phyloP scores from a whole-genome alignment of 2,329 filamentous ascomycete genomes.

The Periconia sp. region DNA sequence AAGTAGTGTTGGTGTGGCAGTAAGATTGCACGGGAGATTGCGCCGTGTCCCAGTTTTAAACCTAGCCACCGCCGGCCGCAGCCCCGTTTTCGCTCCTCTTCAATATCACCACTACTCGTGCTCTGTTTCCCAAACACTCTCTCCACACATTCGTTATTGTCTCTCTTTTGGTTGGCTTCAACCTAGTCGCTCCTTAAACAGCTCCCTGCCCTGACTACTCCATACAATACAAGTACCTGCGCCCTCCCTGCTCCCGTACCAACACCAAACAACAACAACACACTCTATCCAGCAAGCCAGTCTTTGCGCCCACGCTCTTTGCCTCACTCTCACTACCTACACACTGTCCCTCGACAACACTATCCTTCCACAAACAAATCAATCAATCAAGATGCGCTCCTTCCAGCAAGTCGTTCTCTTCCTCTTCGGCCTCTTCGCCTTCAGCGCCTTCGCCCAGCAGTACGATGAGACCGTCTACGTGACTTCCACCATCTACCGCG shows the following conservation, averaged over 20 bases:
- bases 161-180: conserved; percentile 7
- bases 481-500: conserved; percentile 41
- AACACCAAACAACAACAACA: not conserved
- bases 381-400: conserved; percentile 35
- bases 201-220: not conserved
- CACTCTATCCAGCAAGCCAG: conserved; percentile 1
- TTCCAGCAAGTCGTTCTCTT: conserved; percentile 37
- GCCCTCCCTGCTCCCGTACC: not conserved
- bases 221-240: not conserved
- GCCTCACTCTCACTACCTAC: not conserved
- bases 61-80: conserved; percentile 11
- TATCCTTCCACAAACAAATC: conserved; percentile 1
- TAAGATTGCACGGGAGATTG: conserved; percentile 23
- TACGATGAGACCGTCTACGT: conserved; percentile 40
- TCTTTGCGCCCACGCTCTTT: conserved; percentile 5
- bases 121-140: conserved; percentile 21
- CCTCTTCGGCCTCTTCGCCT: conserved; percentile 37
- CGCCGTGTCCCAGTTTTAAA: conserved; percentile 19
- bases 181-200: conserved; percentile 10
- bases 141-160: conserved; percentile 1
- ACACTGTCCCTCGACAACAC: not conserved
- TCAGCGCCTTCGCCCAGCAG: conserved; percentile 28
- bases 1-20: conserved; percentile 17
- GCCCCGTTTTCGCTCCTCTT: conserved; percentile 17
- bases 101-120: not conserved